Evolutionary conservation across 2,329 filamentous ascomycete genomes (phyloP), one percentile per base, ranked within the genome.

Genomic region (Penicillium sp.): DNA sequence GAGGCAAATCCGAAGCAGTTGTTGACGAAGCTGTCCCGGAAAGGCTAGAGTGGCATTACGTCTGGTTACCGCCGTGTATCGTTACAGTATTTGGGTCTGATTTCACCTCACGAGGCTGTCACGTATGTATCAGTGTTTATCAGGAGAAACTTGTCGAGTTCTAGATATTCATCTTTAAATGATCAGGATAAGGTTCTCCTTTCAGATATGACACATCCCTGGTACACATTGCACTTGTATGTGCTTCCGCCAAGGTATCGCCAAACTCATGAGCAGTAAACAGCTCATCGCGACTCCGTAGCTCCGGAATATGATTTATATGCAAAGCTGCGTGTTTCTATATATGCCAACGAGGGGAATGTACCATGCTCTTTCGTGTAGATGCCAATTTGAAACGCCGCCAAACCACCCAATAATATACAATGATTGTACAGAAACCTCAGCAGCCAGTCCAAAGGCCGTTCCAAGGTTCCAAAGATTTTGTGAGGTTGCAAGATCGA

Each of bases 171-270:
- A 26, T 7, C 13, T 32, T 31, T 6, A 6, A 6, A 23, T 23
- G 22, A 11, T 23, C 11, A 6, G 6, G 6, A 6, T 23, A 18
- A 18, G 6, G 5, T 10, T 16, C n/a, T 9, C 25, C 17, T 11
- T 41, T 54, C 42, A 26, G 51, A 41, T 64, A 67, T 3, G 66
- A 60, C 15, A 51, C 37, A 18, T 78, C 73, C 76, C 39, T 72
- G 59, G 48, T 80, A 82, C 1, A 78, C 72, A 48, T 75, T 68
- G 47, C 82, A 83, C 61, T 77, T 80, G 54, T 80, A 83, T 45
- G 50, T 58, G 33, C 70, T 75, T 1, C 78, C 80, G 0, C 66
- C 52, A 56, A 83, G 80, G 56, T 83, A 45, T 65, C 65, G 25
- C 77, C 66, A 41, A 83, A 52, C 10, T 69, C 79, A 12, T 77